These are phyloP conservation scores for Brassica rapa DNA, from an alignment of 345 rosid species.

Conservation along the genomic window DNA sequence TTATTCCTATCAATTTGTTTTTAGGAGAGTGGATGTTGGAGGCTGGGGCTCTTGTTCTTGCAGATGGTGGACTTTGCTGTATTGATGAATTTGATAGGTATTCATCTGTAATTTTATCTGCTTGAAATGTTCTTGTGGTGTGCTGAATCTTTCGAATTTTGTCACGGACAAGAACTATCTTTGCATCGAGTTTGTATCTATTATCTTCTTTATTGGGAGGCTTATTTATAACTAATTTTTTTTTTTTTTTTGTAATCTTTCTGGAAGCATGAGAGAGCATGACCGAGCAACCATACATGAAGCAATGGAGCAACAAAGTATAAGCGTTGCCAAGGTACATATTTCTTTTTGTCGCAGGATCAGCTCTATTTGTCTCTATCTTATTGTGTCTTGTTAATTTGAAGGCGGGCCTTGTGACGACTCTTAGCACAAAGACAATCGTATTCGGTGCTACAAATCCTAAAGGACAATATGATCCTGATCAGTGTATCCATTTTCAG, in stretches of 20 bases:
- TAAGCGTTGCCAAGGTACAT: conserved; percentile 92
- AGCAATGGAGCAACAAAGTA: conserved; percentile 99
- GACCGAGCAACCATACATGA: conserved; percentile 98
- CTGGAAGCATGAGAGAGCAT: conserved; percentile 89
- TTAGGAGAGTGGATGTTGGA: conserved; percentile 94
- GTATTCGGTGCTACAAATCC: conserved; percentile 99
- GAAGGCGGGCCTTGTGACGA: conserved; percentile 97
- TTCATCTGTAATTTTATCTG: not conserved
- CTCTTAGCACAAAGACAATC: conserved; percentile 83
- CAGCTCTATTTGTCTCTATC: conserved; percentile 4
- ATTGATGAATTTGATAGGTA: conserved; percentile 98
- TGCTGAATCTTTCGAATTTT: not conserved
- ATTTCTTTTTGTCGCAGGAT: conserved; percentile 1
- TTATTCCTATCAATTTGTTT: conserved; percentile 12
- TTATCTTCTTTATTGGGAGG: conserved; percentile 1
- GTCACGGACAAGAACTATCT: not conserved
- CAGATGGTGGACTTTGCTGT: conserved; percentile 98
- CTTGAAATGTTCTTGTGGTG: not conserved
- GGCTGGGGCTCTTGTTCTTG: conserved; percentile 99
- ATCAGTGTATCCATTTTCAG: conserved; percentile 66
- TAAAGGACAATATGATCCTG: conserved; percentile 96
- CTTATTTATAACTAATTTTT: not conserved
- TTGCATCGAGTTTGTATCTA: conserved; percentile 4
- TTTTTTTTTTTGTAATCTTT: not conserved
- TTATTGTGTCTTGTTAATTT: conserved; percentile 13